Percentiles rank a stretch among this genome's conserved stretches.
phyloP scores from a whole-genome alignment of 2,329 filamentous ascomycete genomes.

The Tolypocladium endophyticum region DNA sequence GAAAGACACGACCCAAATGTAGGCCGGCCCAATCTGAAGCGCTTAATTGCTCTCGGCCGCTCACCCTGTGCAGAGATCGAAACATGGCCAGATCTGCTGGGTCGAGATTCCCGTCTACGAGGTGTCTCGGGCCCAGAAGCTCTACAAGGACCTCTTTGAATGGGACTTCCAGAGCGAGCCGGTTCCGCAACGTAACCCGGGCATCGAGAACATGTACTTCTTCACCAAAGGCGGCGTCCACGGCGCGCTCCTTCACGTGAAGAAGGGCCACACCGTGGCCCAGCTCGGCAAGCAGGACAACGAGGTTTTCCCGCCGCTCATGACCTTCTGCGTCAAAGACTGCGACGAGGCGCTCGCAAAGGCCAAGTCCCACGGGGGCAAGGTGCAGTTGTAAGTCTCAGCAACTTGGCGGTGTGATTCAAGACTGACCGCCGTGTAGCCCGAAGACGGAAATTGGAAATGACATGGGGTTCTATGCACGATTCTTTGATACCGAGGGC shows the following conservation, averaged over 20 bases:
- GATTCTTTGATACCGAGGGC: conserved; percentile 26
- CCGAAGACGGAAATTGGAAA: conserved; percentile 23
- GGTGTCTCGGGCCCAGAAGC: conserved; percentile 21
- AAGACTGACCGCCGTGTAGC: conserved; percentile 8
- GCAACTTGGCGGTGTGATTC: too few species aligned
- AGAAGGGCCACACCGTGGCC: conserved; percentile 15
- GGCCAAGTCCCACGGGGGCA: conserved; percentile 19
- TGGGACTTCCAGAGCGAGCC: conserved; percentile 18
- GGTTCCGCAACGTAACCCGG: conserved; percentile 8
- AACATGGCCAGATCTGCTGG: conserved; percentile 25
- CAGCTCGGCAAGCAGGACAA: conserved; percentile 13
- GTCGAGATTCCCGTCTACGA: conserved; percentile 26
- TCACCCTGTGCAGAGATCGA: background rate
- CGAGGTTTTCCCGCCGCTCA: conserved; percentile 17
- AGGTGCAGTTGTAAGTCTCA: conserved; percentile 22
- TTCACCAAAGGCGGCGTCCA: conserved; percentile 22
- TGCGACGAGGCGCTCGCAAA: conserved; percentile 19
- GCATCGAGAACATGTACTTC: conserved; percentile 19
- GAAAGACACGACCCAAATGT: background rate
- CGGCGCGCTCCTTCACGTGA: conserved; percentile 23
- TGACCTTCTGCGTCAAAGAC: conserved; percentile 21
- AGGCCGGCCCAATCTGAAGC: background rate
- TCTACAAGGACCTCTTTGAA: conserved; percentile 25
- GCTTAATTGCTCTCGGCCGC: background rate
- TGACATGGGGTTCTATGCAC: conserved; percentile 22